phyloP scores from a whole-genome alignment of 2,329 filamentous ascomycete species.

The Periconia sp. region DNA sequence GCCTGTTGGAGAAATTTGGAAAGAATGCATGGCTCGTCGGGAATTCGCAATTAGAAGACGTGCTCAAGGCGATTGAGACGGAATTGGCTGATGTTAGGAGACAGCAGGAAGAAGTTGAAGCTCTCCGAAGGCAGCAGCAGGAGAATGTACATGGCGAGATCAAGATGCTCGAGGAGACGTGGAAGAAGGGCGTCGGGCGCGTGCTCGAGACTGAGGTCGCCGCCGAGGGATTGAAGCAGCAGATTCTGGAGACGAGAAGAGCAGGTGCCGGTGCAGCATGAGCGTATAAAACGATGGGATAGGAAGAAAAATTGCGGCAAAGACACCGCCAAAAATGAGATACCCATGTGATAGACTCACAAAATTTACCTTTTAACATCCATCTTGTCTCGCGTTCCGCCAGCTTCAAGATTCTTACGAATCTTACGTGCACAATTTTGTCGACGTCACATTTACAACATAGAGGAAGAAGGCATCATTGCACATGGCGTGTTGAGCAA shows the following conservation, averaged over 20 bases:
- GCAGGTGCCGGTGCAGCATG: constrained; percentile 38
- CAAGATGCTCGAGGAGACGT: constrained; percentile 70
- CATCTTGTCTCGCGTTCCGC: not conserved
- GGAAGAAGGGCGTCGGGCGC: constrained; percentile 75
- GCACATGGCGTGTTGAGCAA: no score
- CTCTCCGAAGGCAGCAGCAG: constrained; percentile 69
- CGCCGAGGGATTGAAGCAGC: constrained; percentile 64
- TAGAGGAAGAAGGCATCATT: no score
- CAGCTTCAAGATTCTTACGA: not conserved
- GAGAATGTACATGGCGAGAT: constrained; percentile 73
- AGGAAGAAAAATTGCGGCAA: not conserved
- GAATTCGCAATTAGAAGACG: constrained; percentile 77
- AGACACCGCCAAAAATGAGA: not conserved
- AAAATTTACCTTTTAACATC: no score
- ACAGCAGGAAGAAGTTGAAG: constrained; percentile 73
- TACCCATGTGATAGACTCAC: not conserved
- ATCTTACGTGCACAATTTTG: not conserved
- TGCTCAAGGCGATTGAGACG: constrained; percentile 68
- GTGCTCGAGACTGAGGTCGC: constrained; percentile 87
- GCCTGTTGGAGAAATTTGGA: constrained; percentile 76
- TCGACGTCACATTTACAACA: not conserved
- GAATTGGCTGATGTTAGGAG: constrained; percentile 70
- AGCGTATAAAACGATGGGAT: no score
- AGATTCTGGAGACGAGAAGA: constrained; percentile 38
- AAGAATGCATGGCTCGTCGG: constrained; percentile 89